Evolutionary conservation across 352 stramenopile genomes (phyloP).

Genomic region (Phytophthora palmivora): DNA sequence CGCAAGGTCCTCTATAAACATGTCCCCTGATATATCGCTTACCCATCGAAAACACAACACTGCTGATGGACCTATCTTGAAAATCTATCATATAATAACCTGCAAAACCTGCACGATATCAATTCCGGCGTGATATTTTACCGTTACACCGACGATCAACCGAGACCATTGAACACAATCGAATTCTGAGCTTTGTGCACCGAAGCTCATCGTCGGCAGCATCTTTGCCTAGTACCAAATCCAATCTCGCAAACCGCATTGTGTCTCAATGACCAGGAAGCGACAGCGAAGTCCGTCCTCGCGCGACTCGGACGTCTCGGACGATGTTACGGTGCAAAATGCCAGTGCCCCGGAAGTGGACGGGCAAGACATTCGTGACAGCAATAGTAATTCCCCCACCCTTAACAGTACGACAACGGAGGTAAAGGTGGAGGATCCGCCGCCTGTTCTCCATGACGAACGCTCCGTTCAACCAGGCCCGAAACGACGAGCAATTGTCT

Average conservation of each 20-base stretch:
- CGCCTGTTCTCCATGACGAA: not conserved
- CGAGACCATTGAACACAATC: constrained; percentile 25
- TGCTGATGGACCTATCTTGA: too few relatives aligned
- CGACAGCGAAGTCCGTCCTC: constrained; percentile 12
- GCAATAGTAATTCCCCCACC: constrained; percentile 13
- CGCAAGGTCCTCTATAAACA: too few relatives aligned
- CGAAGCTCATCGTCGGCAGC: constrained; percentile 16
- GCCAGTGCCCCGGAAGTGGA: too few relatives aligned
- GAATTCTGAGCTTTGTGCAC: constrained; percentile 15
- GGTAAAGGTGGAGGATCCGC: too few relatives aligned
- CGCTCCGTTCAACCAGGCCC: too few relatives aligned
- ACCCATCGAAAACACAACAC: too few relatives aligned
- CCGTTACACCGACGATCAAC: constrained; percentile 5
- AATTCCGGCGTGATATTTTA: not conserved
- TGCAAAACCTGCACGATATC: not conserved
- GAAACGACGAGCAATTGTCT: constrained; percentile 69
- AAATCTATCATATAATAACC: not conserved
- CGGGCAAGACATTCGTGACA: constrained; percentile 1
- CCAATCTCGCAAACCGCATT: too few relatives aligned
- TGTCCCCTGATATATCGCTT: not conserved
- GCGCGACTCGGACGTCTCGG: not conserved
- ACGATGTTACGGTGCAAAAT: not conserved
- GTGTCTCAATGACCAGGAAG: constrained; percentile 24
- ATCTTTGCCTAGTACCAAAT: too few relatives aligned
- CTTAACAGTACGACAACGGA: not conserved